phyloP scores from a whole-genome alignment of 2,329 filamentous ascomycete species.

The Paecilomyces sp. region DNA sequence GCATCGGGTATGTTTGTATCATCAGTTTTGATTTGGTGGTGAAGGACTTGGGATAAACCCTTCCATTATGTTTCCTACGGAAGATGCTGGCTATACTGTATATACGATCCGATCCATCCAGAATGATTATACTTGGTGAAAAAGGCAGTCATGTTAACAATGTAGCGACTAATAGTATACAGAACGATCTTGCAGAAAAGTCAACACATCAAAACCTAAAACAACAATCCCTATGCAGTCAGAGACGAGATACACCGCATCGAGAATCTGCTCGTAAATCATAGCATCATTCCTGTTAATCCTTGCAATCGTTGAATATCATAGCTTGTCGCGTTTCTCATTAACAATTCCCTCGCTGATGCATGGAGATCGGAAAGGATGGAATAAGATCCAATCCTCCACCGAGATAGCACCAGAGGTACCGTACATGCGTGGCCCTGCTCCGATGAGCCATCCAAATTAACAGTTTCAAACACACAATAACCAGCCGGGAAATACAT shows the following conservation, averaged over 20 bases:
- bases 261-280: background rate
- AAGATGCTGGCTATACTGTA: background rate
- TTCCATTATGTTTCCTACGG: background rate
- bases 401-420: background rate
- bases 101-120: background rate
- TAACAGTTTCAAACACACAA: background rate
- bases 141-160: background rate
- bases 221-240: background rate
- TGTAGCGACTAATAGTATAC: background rate
- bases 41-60: background rate
- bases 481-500: background rate
- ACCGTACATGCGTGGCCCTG: background rate
- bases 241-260: background rate
- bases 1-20: too few relatives aligned
- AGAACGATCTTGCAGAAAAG: background rate
- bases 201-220: background rate
- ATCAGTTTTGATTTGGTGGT: too few relatives aligned
- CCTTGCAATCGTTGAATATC: background rate
- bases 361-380: background rate
- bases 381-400: background rate
- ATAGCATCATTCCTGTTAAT: background rate
- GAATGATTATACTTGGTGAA: background rate
- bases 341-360: background rate
- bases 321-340: background rate
- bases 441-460: background rate